Conservation (phyloP, 2,329 filamentous ascomycete species). For the Harringtonia aguacate region DNA sequence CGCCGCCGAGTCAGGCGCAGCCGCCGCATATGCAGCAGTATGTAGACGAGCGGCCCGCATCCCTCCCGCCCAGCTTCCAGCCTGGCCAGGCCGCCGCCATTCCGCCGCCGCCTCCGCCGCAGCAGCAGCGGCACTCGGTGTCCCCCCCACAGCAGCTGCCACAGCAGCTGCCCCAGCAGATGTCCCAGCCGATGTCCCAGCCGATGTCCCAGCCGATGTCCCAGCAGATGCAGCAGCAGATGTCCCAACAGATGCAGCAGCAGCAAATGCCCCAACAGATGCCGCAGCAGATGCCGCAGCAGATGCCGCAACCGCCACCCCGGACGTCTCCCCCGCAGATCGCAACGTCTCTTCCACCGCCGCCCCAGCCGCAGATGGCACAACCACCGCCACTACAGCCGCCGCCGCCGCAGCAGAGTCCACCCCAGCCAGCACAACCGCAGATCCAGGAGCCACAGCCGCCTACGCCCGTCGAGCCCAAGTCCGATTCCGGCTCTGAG, state of each 20-base stretch:
- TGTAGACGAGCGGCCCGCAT: conserved; percentile 63
- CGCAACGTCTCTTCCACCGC: conserved; percentile 17
- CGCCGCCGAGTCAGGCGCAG: conserved; percentile 13
- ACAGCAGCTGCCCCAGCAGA: conserved; percentile 29
- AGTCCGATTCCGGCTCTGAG: conserved; percentile 3
- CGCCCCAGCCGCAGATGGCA: conserved; percentile 26
- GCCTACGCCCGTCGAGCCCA: conserved; percentile 31
- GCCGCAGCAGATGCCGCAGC: too few relatives aligned
- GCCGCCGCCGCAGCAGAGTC: conserved; percentile 15
- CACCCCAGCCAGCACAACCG: conserved; percentile 37
- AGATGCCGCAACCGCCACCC: conserved; percentile 41
- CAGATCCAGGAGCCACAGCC: conserved; percentile 36
- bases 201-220: conserved; percentile 36
- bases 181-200: conserved; percentile 30
- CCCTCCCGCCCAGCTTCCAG: conserved; percentile 57
- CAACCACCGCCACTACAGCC: background rate
- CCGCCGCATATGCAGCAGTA: conserved; percentile 52
- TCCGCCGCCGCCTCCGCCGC: conserved; percentile 33
- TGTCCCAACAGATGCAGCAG: conserved; percentile 32
- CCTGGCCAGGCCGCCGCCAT: conserved; percentile 29
- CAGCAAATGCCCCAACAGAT: too few relatives aligned
- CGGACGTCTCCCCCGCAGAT: conserved; percentile 37
- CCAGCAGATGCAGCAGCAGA: conserved; percentile 29
- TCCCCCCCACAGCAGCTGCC: conserved; percentile 48
- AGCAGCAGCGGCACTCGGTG: conserved; percentile 40